phyloP scores from a whole-genome alignment of 441 rosid species.

The Adansonia rubrostipa region DNA sequence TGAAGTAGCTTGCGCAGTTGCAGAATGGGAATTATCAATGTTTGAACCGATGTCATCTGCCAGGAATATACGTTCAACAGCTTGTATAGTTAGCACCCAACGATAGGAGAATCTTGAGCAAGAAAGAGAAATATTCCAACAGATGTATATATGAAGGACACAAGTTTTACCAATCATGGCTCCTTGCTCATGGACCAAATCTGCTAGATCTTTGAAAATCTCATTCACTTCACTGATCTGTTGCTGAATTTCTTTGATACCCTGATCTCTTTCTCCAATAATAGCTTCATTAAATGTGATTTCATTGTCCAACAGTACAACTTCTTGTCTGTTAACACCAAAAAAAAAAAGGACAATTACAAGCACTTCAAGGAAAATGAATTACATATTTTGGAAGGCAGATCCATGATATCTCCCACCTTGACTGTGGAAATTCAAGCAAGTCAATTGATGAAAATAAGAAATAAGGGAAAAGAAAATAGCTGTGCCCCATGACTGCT shows the following conservation, averaged over 20 bases:
- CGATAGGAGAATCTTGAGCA: slow-evolving; percentile 9
- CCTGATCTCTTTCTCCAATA: slow-evolving; percentile 74
- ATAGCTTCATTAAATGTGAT: slow-evolving; percentile 69
- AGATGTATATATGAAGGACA: not conserved
- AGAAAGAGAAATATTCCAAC: not conserved
- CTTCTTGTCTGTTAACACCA: slow-evolving; percentile 46
- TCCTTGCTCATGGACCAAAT: slow-evolving; percentile 63
- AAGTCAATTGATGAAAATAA: slow-evolving; percentile 11
- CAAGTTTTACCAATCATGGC: slow-evolving; percentile 50
- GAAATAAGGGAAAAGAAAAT: not conserved
- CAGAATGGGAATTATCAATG: slow-evolving; percentile 56
- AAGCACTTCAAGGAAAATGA: not conserved
- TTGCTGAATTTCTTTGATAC: slow-evolving; percentile 64
- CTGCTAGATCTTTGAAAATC: slow-evolving; percentile 66
- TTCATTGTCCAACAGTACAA: slow-evolving; percentile 57
- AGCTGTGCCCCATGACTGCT: not conserved
- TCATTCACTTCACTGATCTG: slow-evolving; percentile 73
- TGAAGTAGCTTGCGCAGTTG: slow-evolving; percentile 49
- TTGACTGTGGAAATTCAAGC: not conserved
- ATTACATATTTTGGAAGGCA: not conserved
- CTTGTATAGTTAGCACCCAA: not conserved
- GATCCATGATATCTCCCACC: not conserved
- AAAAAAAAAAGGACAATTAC: not conserved
- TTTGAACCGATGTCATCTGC: slow-evolving; percentile 68
- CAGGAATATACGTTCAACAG: slow-evolving; percentile 10